Percentiles rank a stretch among this genome's conserved stretches.
Conservation (phyloP, 495 filamentous ascomycete species). For the Podospora bellae-mahoneyi region DNA sequence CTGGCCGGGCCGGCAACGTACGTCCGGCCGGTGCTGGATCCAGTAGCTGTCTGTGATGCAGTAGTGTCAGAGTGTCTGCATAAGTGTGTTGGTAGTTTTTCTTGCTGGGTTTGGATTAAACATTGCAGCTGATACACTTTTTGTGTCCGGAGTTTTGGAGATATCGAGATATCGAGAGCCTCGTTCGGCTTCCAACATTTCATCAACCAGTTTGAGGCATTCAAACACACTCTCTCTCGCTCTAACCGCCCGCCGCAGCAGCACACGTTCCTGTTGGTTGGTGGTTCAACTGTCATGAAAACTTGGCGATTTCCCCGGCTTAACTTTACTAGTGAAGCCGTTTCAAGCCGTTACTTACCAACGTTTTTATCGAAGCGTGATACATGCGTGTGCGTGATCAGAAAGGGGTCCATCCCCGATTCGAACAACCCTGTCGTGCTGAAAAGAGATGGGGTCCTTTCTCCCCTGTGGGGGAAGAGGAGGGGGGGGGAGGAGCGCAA, state of each 20-base stretch:
- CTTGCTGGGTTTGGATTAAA: neutral
- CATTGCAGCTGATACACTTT: neutral
- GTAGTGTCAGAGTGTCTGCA: neutral
- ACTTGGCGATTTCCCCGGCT: too few species aligned
- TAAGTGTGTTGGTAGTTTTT: too few species aligned
- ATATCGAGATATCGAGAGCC: neutral
- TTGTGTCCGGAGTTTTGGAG: neutral
- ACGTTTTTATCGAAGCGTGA: neutral
- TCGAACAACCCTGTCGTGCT: slow-evolving; percentile 3
- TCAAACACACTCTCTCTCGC: neutral
- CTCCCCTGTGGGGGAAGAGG: neutral
- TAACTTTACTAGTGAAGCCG: neutral
- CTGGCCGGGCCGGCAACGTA: neutral
- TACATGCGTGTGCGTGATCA: neutral
- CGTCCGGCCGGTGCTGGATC: neutral
- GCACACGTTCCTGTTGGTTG: neutral
- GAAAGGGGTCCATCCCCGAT: neutral
- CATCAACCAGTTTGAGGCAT: too few species aligned
- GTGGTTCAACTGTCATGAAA: neutral
- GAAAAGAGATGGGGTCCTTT: slow-evolving; percentile 8
- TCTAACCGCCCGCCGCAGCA: neutral
- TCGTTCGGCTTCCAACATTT: neutral
- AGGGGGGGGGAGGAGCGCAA: neutral
- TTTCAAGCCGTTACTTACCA: neutral
- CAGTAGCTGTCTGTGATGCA: neutral